Base-by-base conservation (phyloP, 495 filamentous ascomycete species). In the Thozetella sp. region DNA sequence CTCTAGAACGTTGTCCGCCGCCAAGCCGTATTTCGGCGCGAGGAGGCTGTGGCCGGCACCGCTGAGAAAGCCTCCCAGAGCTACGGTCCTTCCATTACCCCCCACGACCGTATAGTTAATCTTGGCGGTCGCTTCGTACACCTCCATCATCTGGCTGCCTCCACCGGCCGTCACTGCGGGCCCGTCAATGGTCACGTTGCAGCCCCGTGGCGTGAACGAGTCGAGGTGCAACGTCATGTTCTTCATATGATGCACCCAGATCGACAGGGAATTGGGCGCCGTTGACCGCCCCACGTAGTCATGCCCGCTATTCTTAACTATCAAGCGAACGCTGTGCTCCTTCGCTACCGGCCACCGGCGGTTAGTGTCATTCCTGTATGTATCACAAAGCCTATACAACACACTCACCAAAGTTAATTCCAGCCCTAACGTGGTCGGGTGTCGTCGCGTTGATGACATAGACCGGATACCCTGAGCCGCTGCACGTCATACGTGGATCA, bases 231-330 rank as follows among this genome's bases (percentile, higher is more conserved):
- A 72, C 9, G 61, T 27, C n/a, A 79, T 63, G 6, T 61, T 66
- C 11, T 67, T 65, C 70, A 83, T 76, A 22, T 82, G 60, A 55
- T 72, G 72, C 0, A 73, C 70, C 80, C 80, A 83, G 50, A 82
- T 80, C 0, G 74, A 75, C 24, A 84, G 63, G 1, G 80, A 72
- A 23, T 77, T 71, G 4, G 76, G 69, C 0, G 72, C 75, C 23
- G 63, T 67, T 3, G 67, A 84, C 60, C 83, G 78, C 51, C 84
- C 84, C 27, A 78, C 69, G 66, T 78, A 76, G 56, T 83, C 84
- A 66, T 86, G 85, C 1, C 87, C 87, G 0, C 85, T 87, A 53
- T 84, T 87, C 37, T 86, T 85, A 24, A 91, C 75, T 20, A 88
- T 71, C 19, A 90, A 61, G 24, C 86, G 76, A 53, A 90, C 78